Base-by-base conservation (phyloP, 2,329 filamentous ascomycete species). In the Cordyceps pruinosa region DNA sequence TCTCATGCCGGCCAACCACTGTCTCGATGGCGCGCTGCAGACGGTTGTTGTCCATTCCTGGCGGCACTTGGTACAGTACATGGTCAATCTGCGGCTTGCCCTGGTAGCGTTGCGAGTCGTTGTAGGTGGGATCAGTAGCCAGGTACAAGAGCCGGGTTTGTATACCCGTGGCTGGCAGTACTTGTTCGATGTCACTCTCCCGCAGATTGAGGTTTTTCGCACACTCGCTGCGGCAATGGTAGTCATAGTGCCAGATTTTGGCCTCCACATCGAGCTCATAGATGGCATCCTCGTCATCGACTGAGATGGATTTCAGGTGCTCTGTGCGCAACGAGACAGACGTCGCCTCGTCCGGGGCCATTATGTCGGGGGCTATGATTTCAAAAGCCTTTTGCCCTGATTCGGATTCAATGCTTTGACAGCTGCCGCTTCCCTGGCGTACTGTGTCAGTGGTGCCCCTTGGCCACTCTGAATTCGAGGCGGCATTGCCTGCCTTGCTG, bases 21-120 rank as follows among this genome's bases (percentile, higher is more conserved):
- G 50, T 32, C 15, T 58, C 59, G 3, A 60, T 37, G 37, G 59
- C 56, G 12, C 50, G 56, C 56, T 51, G 56, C 25, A 60, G 51
- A 10, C 59, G 56, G 23, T 4, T 39, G 8, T 41, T 35, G 23
- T 60, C 57, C 25, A 59, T 50, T 15, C 19, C 42, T 3, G 23
- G 4, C 9, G 59, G 59, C 2, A 60, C 46, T 2, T 49, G 28
- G 57, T 60, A 60, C 5, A 42, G n/a, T 9, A 58, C 55, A 46
- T 60, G 59, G 21, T 56, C 46, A 5, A 48, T 30, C 9, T 60
- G 47, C 9, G 58, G 42, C 30, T 49, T 42, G 19, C 58, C 58
- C n/a, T 39, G 26, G 56, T 54, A 60, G 17, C 56, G 55, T 19
- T 23, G 23, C 19, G 56, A n/a, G n/a, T 60, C 44, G 17, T 48